Conservation (phyloP, 805 yeast species). For the Monosporozyma solicola region DNA sequence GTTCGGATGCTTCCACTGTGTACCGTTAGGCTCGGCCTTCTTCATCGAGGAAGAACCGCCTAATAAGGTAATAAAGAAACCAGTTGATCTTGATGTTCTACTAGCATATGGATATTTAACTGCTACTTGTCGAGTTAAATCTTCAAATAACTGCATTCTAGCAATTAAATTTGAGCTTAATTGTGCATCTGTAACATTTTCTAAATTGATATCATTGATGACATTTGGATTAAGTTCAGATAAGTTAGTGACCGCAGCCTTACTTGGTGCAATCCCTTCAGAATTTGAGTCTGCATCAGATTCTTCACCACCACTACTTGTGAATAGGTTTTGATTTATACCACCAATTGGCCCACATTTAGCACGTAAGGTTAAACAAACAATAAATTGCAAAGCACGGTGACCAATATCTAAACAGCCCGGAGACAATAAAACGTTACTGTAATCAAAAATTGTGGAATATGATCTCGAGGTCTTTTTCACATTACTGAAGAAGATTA, state of each 20-base stretch:
- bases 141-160: slow-evolving; percentile 36
- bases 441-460: slow-evolving; percentile 28
- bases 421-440: slow-evolving; percentile 42
- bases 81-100: slow-evolving; percentile 53
- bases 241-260: slow-evolving; percentile 9
- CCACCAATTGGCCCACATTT: slow-evolving; percentile 37
- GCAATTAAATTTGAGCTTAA: slow-evolving; percentile 31
- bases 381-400: slow-evolving; percentile 48
- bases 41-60: slow-evolving; percentile 23
- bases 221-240: slow-evolving; percentile 22
- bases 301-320: slow-evolving; percentile 25
- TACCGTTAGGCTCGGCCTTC: slow-evolving; percentile 2
- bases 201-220: slow-evolving; percentile 23
- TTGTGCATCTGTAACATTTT: slow-evolving; percentile 31
- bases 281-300: slow-evolving; percentile 9
- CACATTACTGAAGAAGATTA: slow-evolving; percentile 33
- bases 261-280: slow-evolving; percentile 1
- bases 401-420: slow-evolving; percentile 45
- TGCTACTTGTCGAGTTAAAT: slow-evolving; percentile 39
- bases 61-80: slow-evolving; percentile 34
- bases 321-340: slow-evolving; percentile 24
- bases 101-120: slow-evolving; percentile 57
- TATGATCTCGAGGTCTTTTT: slow-evolving; percentile 29
- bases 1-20: slow-evolving; percentile 19
- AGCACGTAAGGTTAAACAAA: slow-evolving; percentile 44